These are phyloP conservation scores for Puya raimondii DNA, from an alignment of 176 grass and related monocot genomes.

Conservation along the genomic window DNA sequence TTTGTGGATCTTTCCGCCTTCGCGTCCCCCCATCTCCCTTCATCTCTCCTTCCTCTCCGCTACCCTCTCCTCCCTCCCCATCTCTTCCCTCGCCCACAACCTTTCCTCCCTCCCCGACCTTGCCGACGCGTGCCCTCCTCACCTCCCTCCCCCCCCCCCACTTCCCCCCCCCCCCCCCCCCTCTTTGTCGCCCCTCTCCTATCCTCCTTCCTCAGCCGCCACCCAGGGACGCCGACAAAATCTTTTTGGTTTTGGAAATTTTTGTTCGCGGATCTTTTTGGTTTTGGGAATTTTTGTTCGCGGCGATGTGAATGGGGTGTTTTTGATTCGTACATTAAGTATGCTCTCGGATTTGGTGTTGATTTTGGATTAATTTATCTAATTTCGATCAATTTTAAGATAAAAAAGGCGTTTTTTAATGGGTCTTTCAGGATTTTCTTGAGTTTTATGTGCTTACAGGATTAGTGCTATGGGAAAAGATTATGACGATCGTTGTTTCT, in stretches of 20 bases:
- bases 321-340: constrained; percentile 40
- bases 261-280: not conserved
- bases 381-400: constrained; percentile 5
- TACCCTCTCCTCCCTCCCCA: not conserved
- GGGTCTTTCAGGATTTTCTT: not conserved
- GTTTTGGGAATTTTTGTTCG: not conserved
- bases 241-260: too few relatives aligned
- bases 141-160: constrained; percentile 9
- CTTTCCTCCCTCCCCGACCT: not conserved
- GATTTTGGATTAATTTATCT: constrained; percentile 4
- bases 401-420: not conserved
- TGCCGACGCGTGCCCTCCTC: not conserved
- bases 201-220: not conserved
- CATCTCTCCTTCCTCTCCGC: too few relatives aligned
- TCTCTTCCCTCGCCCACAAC: not conserved
- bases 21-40: too few relatives aligned
- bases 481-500: constrained; percentile 22
- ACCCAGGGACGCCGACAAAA: not conserved
- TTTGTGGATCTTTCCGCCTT: too few relatives aligned
- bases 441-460: not conserved
- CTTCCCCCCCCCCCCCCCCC: constrained; percentile 19
- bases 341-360: not conserved
- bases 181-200: not conserved
- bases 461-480: constrained; percentile 19
- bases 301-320: constrained; percentile 22